Evolutionary conservation across 129 eudicot genomes (phyloP), one percentile per base, ranked within the genome.

Genomic region (Centaurea solstitialis): DNA sequence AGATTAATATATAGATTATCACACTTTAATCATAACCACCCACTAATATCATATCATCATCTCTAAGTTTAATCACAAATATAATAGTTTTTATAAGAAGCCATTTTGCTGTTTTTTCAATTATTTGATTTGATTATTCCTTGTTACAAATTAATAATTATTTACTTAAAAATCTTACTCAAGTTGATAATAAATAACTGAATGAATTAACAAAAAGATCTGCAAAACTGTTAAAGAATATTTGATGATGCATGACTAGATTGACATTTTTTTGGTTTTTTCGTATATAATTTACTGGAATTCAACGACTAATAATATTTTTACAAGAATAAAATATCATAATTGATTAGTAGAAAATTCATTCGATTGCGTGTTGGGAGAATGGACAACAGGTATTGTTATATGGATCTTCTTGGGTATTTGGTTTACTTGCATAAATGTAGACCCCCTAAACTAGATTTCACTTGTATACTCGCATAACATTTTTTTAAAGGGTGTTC

Each of bases 21-120:
- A 57, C 39, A 30, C 84, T 45, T 81, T 74, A 66, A 64, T 50
- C 20, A 66, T 81, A 74, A 65, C 68, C 68, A 11, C 33, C 68
- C 18, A 43, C 69, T 47, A 47, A 12, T 13, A 47, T 13, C 61
- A 47, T 47, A 12, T 47, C 4, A 4, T 13, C 61, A 17, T 47
- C 18, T 47, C 3, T 11, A 45, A 41, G 11, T 41, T 41, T 41
- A 41, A 41, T 33, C 37, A 33, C 37, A 33, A 33, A 33, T 33
- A 33, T 33, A 33, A 33, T 33, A 33, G 5, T 3, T 33, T 33
- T 33, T 33, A 33, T 1, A 33, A 1, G 4, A 41, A 9, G 3
- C 13, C 3, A 41, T 41, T 45, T 45, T 45, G 57, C 0, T 11
- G n/a, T 45, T 11, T 45, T 11, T 45, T 2, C 3, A 41, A 12